Base-by-base conservation (phyloP, 306 rosid species). In the Begonia masoniana region DNA sequence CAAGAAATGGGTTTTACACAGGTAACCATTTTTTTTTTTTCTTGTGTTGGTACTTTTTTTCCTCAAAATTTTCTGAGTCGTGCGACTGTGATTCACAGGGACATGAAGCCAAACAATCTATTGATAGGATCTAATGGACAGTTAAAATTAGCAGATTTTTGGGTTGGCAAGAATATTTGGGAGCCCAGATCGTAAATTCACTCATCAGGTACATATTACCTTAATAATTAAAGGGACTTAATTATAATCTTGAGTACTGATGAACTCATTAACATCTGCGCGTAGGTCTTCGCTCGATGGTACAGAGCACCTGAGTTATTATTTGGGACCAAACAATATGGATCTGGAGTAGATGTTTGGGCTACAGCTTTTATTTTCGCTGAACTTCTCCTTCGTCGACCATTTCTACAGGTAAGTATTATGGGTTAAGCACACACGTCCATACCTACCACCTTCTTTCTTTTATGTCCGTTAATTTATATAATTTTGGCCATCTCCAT, bases 291-390 rank as follows among this genome's bases (percentile, higher is more conserved):
- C 67, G 97, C 97, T 9, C 83, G 95, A 56, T 88, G 97, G 97
- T 88, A 88, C 70, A 88, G 97, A 82, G 97, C 97, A 70, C 97
- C 97, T 36, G 97, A 88, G 70, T 75, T 88, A 43, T 72, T 88
- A 74, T 88, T 88, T 74, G 95, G 97, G 41, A 74, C 95, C 62
- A 88, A 85, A 78, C 95, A 84, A 62, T 88, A 88, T 64, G 97
- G 97, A 46, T 60, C 97, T 14, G 94, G 89, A 57, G 97, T 88
- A 49, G 97, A 88, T 85, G 95, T 88, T 59, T 88, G 97, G 97
- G 97, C 97, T 55, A 95, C 97, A 50, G 97, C 84, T 54, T 88
- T 95, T 72, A 88, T 88, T 71, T 88, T 88, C 41, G 94, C 97
- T 23, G 97, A 88, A 62, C 85, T 88, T 43, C 81, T 88, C 43